These are phyloP conservation scores for Tetrapisispora iriomotensis DNA, from an alignment of 805 yeast genomes.

Conservation along the genomic window DNA sequence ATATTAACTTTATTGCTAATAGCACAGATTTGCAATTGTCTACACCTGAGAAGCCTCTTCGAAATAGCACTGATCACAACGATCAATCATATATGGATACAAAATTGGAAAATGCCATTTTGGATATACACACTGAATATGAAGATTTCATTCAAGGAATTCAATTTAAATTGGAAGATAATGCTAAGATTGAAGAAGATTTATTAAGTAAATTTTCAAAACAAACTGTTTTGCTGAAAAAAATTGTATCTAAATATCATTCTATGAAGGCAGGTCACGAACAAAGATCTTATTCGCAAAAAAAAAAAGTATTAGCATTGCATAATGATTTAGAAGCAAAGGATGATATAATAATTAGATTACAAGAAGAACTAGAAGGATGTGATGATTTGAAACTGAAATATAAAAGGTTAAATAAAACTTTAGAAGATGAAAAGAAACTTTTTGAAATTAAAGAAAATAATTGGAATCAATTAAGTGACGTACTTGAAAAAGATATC, in stretches of 20 bases:
- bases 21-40: slow-evolving; percentile 12
- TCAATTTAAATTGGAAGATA: slow-evolving; percentile 13
- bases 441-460: slow-evolving; percentile 12
- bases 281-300: background rate
- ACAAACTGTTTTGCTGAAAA: slow-evolving; percentile 10
- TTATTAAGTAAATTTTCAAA: slow-evolving; percentile 16
- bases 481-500: slow-evolving; percentile 15
- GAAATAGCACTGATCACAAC: background rate
- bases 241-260: background rate
- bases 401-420: slow-evolving; percentile 8
- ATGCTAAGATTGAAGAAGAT: slow-evolving; percentile 12
- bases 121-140: slow-evolving; percentile 23
- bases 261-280: background rate
- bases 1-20: slow-evolving; percentile 10
- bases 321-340: slow-evolving; percentile 8
- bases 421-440: slow-evolving; percentile 11
- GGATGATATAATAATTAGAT: slow-evolving; percentile 8
- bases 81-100: slow-evolving; percentile 10
- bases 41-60: background rate
- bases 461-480: slow-evolving; percentile 19
- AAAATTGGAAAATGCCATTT: slow-evolving; percentile 21
- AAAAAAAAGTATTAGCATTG: background rate
- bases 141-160: slow-evolving; percentile 22
- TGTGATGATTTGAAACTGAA: slow-evolving; percentile 4
- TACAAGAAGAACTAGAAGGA: slow-evolving; percentile 5